Evolutionary conservation across 2,329 filamentous ascomycete species (phyloP), one percentile per base, ranked within the genome.

Genomic region (Xylaria hypoxylon): DNA sequence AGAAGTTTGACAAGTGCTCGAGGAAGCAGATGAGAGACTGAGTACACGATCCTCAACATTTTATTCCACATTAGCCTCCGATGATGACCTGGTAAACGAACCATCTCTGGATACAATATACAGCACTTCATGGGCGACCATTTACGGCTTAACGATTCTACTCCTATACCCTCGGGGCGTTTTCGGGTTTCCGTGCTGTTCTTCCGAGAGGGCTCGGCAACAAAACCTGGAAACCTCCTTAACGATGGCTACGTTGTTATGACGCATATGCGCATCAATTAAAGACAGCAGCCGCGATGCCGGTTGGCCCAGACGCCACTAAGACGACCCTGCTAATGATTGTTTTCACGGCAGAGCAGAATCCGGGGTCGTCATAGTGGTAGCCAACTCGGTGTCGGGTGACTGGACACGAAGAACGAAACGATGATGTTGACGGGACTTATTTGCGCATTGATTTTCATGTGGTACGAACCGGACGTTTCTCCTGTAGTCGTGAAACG

Each of bases 201-300:
- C 69, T 68, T 67, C 53, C 42, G 44, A 68, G 68, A 57, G 68
- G 65, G 68, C 59, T 69, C 17, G 50, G 68, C 60, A 42, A 62
- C 45, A 64, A 69, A 65, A 58, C 71, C 68, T 64, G 70, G 65
- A 68, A 68, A 65, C 67, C 71, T 73, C 74, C 72, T 73, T 78
- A 71, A 78, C 74, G 77, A 78, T 76, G 76, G 76, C 75, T 77
- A 78, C 76, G 76, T 72, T 76, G 72, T 78, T 77, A 78, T 76
- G 77, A 78, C 73, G 76, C 76, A 77, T 71, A 77, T 68, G 75
- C 74, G 74, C 74, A 75, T 77, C 76, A 73, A 72, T 74, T 75
- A 73, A 75, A 75, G 69, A 77, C 73, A 72, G 73, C 72, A 75
- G 48, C 71, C 60, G 67, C 71, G 71, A 73, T 70, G 63, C 71